Percentiles rank a stretch among this genome's conserved stretches.
These are phyloP conservation scores for Epichloe typhina DNA, from an alignment of 2,329 filamentous ascomycete genomes.

Conservation along the genomic window DNA sequence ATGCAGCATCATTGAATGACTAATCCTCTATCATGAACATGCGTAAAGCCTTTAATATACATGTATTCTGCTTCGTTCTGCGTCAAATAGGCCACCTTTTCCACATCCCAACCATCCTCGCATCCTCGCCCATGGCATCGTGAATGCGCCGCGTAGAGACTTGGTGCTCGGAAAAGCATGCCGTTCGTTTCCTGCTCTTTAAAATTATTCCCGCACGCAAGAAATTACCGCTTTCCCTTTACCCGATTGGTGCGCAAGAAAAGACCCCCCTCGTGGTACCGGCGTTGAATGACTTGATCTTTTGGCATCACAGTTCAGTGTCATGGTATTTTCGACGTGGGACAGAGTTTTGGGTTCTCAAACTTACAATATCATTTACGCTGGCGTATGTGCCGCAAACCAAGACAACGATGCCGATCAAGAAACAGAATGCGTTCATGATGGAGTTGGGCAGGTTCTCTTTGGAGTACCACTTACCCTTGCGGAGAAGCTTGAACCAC, in stretches of 20 bases:
- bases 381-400: constrained; percentile 16
- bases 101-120: not conserved
- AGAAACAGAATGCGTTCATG: constrained; percentile 13
- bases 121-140: not conserved
- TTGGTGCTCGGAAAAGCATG: not conserved
- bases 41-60: not conserved
- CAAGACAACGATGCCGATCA: constrained; percentile 14
- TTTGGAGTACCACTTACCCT: constrained; percentile 13
- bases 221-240: not conserved
- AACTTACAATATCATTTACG: constrained; percentile 15
- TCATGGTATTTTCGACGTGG: not conserved
- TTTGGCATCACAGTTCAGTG: not conserved
- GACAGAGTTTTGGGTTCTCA: not conserved
- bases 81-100: not conserved
- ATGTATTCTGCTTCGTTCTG: not conserved
- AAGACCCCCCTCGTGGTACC: constrained; percentile 8
- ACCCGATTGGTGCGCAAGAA: constrained; percentile 8
- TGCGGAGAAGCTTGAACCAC: constrained; percentile 24
- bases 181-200: not conserved
- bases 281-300: constrained; percentile 7
- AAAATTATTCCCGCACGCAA: not conserved
- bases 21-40: not conserved
- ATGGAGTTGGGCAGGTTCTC: constrained; percentile 14
- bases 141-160: not conserved
- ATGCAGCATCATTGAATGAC: not conserved